Evolutionary conservation across 371 early-diverging fungal species (phyloP).

Genomic region (Apophysomyces variabilis): DNA sequence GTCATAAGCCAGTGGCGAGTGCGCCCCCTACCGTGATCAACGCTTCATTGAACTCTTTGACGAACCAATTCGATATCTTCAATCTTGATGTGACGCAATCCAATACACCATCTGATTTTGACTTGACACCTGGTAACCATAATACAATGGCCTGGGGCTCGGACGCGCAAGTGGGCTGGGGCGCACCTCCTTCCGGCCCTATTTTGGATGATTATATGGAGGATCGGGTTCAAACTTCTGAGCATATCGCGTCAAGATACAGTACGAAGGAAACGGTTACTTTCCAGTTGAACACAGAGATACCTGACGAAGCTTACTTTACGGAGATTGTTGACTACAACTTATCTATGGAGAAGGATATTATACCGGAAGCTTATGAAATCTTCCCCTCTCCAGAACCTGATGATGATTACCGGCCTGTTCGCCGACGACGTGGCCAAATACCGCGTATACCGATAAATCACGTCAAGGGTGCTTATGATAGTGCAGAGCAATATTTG

Average conservation of each 20-base stretch:
- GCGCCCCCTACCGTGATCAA: constrained; percentile 20
- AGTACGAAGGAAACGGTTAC: constrained; percentile 12
- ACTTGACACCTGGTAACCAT: constrained; percentile 11
- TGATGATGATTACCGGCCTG: background rate
- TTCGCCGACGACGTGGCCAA: constrained; percentile 9
- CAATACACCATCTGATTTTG: constrained; percentile 15
- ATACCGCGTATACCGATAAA: constrained; percentile 60
- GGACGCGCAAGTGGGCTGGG: constrained; percentile 19
- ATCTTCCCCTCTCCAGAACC: constrained; percentile 22
- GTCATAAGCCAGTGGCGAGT: background rate
- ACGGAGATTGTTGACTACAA: constrained; percentile 31
- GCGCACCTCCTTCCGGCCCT: background rate
- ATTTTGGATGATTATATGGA: background rate
- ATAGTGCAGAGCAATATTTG: constrained; percentile 59
- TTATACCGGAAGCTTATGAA: constrained; percentile 38
- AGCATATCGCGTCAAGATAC: constrained; percentile 9
- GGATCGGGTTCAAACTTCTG: constrained; percentile 11
- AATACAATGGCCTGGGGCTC: constrained; percentile 15
- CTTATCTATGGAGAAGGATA: constrained; percentile 26
- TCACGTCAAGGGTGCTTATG: constrained; percentile 49
- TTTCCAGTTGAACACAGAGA: constrained; percentile 33
- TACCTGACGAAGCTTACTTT: constrained; percentile 32
- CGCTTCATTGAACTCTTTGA: constrained; percentile 23
- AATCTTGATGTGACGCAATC: background rate
- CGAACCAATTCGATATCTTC: constrained; percentile 21